A percentile compares a stretch with the other conserved stretches of the same genome.
Conservation (phyloP, 75 land plant genomes). For the Azolla pinnata region DNA sequence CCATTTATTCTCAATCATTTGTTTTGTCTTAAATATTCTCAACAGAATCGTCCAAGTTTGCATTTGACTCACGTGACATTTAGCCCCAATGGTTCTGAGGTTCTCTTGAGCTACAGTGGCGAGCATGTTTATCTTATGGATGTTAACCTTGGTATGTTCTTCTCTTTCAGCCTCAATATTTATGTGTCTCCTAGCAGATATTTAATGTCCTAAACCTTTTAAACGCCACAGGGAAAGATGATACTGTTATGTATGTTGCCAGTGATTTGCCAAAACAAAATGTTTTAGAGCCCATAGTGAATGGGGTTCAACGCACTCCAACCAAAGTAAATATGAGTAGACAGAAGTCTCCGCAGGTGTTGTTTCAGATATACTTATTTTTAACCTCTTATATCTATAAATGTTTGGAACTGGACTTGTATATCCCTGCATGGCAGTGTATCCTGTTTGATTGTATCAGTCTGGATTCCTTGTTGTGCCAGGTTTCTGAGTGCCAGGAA, state of each 20-base stretch:
- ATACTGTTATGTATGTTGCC: slow-evolving; percentile 42
- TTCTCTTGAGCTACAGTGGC: slow-evolving; percentile 86
- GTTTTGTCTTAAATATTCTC: neutral
- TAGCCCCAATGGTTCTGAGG: slow-evolving; percentile 86
- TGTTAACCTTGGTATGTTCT: slow-evolving; percentile 47
- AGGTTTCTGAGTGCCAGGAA: slow-evolving; percentile 58
- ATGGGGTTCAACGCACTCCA: slow-evolving; percentile 5
- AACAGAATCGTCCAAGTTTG: slow-evolving; percentile 65
- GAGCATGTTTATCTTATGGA: slow-evolving; percentile 95
- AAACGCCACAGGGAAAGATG: slow-evolving; percentile 31
- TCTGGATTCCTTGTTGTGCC: slow-evolving; percentile 10
- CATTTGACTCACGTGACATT: slow-evolving; percentile 96
- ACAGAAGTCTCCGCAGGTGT: neutral
- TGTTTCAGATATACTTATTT: neutral
- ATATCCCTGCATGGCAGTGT: slow-evolving; percentile 1
- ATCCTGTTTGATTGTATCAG: neutral
- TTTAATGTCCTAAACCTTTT: neutral
- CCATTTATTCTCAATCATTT: neutral
- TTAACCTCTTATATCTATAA: neutral
- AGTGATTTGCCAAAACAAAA: slow-evolving; percentile 45
- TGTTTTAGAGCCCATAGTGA: slow-evolving; percentile 37
- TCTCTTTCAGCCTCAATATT: neutral
- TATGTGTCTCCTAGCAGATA: no score
- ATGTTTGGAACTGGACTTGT: no score
- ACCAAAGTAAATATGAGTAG: neutral